phyloP scores from a whole-genome alignment of 345 rosid genomes.

The Garcia nutans region DNA sequence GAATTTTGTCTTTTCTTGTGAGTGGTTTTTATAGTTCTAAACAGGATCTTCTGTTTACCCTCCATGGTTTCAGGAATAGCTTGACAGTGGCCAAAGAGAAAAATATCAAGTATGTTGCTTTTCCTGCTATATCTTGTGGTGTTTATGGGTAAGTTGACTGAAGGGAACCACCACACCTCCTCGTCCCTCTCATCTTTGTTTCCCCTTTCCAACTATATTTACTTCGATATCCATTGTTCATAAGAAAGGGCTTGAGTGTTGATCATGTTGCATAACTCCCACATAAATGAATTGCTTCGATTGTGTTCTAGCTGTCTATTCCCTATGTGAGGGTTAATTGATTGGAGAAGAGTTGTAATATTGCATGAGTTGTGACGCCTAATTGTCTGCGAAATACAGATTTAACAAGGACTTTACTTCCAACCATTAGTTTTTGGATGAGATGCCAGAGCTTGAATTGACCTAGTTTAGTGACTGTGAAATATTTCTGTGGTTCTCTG shows the following conservation, averaged over 20 bases:
- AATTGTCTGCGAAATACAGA: not conserved
- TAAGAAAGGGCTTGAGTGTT: not conserved
- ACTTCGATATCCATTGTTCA: not conserved
- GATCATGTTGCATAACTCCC: not conserved
- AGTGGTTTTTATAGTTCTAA: slow-evolving; percentile 1
- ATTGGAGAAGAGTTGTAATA: not conserved
- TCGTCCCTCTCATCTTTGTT: not conserved
- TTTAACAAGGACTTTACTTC: not conserved
- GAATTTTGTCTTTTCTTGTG: not conserved
- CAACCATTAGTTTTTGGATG: not conserved
- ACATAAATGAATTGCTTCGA: not conserved
- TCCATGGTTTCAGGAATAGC: slow-evolving; percentile 57
- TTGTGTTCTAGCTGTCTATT: not conserved
- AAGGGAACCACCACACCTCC: not conserved
- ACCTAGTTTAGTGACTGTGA: not conserved
- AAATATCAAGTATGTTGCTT: slow-evolving; percentile 70
- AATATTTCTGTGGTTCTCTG: not conserved
- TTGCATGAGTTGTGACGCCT: not conserved
- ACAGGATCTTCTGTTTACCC: slow-evolving; percentile 7
- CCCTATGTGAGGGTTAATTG: not conserved
- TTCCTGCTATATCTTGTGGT: slow-evolving; percentile 93
- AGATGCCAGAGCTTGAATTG: not conserved
- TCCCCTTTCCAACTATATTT: not conserved
- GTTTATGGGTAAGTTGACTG: slow-evolving; percentile 44
- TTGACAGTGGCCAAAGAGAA: slow-evolving; percentile 70